These are phyloP conservation scores for Paracoccidioides lutzii DNA, from an alignment of 2,329 filamentous ascomycete genomes.

Conservation along the genomic window DNA sequence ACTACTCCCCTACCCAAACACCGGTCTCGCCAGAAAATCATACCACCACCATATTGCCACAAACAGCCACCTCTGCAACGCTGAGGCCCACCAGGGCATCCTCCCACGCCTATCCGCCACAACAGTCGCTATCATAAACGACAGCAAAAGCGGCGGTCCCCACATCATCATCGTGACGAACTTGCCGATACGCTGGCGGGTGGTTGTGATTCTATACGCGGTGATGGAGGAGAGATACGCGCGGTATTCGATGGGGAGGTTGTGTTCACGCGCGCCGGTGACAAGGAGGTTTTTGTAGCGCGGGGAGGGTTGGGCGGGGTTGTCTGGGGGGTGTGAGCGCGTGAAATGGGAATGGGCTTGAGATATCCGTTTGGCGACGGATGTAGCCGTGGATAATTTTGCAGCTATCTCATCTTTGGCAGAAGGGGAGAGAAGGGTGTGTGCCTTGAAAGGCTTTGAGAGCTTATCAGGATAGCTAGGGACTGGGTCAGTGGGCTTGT, in stretches of 20 bases:
- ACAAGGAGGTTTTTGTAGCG: conserved; percentile 73
- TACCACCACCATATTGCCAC: conserved; percentile 51
- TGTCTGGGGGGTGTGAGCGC: conserved; percentile 13
- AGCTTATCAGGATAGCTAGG: conserved; percentile 45
- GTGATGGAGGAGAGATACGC: conserved; percentile 56
- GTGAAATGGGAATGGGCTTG: background rate
- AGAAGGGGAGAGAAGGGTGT: conserved; percentile 64
- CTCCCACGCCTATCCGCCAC: conserved; percentile 54
- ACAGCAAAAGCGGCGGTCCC: conserved; percentile 44
- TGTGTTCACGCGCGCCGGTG: conserved; percentile 65
- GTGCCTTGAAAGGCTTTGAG: conserved; percentile 60
- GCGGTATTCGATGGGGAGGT: conserved; percentile 66
- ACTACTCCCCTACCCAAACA: conserved; percentile 81
- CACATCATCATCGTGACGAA: conserved; percentile 49
- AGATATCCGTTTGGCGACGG: background rate
- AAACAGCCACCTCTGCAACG: conserved; percentile 41
- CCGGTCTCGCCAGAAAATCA: conserved; percentile 47
- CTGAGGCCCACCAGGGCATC: conserved; percentile 54
- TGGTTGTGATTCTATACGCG: conserved; percentile 57
- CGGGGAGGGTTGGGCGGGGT: conserved; percentile 68
- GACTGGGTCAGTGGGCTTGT: conserved; percentile 41
- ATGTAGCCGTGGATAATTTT: conserved; percentile 10
- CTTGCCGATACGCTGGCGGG: conserved; percentile 53
- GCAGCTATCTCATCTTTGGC: background rate
- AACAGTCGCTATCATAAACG: conserved; percentile 32